Base-by-base conservation (phyloP, 352 stramenopile species). In the Pythium vanterpoolii region DNA sequence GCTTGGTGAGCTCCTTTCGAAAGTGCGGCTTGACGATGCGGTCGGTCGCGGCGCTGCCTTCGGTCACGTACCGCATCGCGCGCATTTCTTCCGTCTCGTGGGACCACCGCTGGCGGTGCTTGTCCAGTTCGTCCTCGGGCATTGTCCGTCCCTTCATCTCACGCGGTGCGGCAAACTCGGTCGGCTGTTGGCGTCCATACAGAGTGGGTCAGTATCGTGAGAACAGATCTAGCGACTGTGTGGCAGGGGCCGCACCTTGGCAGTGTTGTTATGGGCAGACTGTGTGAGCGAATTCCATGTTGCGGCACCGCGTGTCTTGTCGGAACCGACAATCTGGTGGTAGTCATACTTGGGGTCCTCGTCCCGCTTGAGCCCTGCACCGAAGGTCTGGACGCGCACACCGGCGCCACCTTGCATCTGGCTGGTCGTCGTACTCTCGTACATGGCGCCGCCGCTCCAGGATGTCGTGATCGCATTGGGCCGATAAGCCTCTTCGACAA, bases 401-500 rank as follows among this genome's bases (percentile, higher is more conserved):
- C 70, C 56, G 1, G 67, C 72, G 16, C 79, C 78, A 50, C 83
- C 51, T 26, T 69, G 69, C 83, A 89, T 87, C 63, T 89, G 80
- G 34, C 66, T 47, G 39, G 69, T 67, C 14, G 74, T 79, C 48
- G 68, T 90, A 43, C 66, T 86, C 55, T 80, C 77, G 51, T 78
- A 92, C 53, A 66, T 76, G 44, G 53, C 62, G 21, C 72, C 78
- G 43, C 76, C 76, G 56, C 76, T 52, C 61, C 75, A 73, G 8
- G 62, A 51, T 23, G 72, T 55, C 38, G 70, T 74, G 34, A 80
- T 65, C 4, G 78, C 78, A 11, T 71, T 74, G 0, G 83, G 83
- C 0, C 78, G 79, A 38, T 88, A 90, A 26, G 83, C 62, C 53
- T 93, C 83, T 51, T 93, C 83, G 23, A 93, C 83, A 39, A 90